A percentile compares a stretch with the other conserved stretches of the same genome.
Evolutionary conservation across 371 early-diverging fungal genomes (phyloP).

Genomic region (Rhizomucor pusillus): DNA sequence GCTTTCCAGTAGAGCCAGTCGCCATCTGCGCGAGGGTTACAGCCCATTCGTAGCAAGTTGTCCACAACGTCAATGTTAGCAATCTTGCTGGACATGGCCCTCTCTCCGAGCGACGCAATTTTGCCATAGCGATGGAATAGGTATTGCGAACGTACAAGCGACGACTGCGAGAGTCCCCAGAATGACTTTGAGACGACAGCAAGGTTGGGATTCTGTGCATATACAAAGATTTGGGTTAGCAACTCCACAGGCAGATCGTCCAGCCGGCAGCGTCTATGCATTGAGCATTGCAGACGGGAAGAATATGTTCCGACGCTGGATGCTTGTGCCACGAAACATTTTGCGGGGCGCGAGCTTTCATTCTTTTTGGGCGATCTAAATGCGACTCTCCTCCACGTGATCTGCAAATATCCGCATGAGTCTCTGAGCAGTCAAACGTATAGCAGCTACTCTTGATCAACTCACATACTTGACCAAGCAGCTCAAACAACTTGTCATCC

Average conservation of each 20-base stretch:
- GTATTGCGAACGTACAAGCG: conserved; percentile 25
- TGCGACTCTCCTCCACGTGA: too few relatives aligned
- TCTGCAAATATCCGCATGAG: conserved; percentile 48
- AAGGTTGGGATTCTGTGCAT: conserved; percentile 37
- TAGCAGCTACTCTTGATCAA: conserved; percentile 84
- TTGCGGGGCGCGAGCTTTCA: too few relatives aligned
- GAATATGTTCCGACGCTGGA: too few relatives aligned
- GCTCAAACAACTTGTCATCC: conserved; percentile 82
- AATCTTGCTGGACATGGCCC: conserved; percentile 23
- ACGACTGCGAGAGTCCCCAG: conserved; percentile 24
- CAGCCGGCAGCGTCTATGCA: too few relatives aligned
- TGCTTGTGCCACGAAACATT: too few relatives aligned
- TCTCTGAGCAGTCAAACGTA: conserved; percentile 98
- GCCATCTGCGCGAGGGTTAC: conserved; percentile 27
- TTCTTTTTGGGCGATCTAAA: too few relatives aligned
- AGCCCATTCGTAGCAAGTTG: conserved; percentile 17
- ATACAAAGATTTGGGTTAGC: conserved; percentile 24
- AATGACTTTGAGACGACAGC: conserved; percentile 15
- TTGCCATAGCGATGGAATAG: conserved; percentile 32
- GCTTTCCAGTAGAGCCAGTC: conserved; percentile 28
- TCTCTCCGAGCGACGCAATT: conserved; percentile 22
- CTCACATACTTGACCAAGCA: conserved; percentile 79
- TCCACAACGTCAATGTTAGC: conserved; percentile 19
- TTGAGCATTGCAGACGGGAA: too few relatives aligned
- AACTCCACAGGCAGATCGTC: too few relatives aligned